Percentiles rank a stretch among this genome's conserved stretches.
Conservation (phyloP, 129 eudicot species). For the Rutidosis leptorrhynchoides region DNA sequence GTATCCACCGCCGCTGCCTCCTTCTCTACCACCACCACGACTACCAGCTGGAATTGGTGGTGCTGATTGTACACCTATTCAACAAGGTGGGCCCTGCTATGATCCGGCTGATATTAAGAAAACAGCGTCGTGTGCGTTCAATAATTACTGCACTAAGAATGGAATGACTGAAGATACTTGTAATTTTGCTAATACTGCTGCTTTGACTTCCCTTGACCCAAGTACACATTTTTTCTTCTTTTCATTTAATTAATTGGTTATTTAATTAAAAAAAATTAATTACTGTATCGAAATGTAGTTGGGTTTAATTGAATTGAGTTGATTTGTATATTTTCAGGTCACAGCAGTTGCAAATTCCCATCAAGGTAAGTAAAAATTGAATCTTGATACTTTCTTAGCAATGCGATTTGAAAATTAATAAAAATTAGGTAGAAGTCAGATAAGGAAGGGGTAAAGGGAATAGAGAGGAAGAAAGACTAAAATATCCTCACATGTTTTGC, state of each 20-base stretch:
- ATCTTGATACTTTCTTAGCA: not conserved
- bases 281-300: not conserved
- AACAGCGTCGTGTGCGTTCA: slow-evolving; percentile 88
- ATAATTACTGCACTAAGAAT: slow-evolving; percentile 61
- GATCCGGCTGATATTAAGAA: slow-evolving; percentile 54
- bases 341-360: slow-evolving; percentile 65
- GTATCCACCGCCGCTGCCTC: no score
- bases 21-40: no score
- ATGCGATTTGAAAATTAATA: not conserved
- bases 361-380: slow-evolving; percentile 54
- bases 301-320: slow-evolving; percentile 3
- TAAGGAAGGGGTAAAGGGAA: no score
- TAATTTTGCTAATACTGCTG: slow-evolving; percentile 61
- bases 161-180: slow-evolving; percentile 70
- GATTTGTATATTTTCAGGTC: slow-evolving; percentile 49
- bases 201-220: slow-evolving; percentile 75
- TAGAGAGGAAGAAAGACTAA: no score
- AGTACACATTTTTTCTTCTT: slow-evolving; percentile 37
- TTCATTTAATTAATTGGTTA: not conserved
- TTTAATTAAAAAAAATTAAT: not conserved
- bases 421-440: no score
- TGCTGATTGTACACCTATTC: slow-evolving; percentile 71
- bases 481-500: no score
- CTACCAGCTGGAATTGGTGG: slow-evolving; percentile 79
- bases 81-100: slow-evolving; percentile 70